Evolutionary conservation across 345 rosid species (phyloP).

Genomic region (Carallia pectinifolia): DNA sequence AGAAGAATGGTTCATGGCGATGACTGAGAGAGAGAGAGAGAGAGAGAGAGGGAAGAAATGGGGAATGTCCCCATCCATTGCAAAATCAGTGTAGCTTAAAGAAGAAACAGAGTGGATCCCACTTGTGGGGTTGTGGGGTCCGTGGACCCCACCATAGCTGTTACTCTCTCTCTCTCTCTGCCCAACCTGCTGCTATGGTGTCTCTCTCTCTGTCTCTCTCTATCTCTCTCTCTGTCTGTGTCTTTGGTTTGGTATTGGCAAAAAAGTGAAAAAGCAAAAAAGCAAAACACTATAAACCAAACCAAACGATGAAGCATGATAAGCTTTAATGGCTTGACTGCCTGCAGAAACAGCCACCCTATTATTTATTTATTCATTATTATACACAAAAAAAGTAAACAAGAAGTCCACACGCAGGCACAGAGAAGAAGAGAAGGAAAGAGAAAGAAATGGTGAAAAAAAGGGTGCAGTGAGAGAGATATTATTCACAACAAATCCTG

Average conservation of each 20-base stretch:
- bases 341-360: conserved; percentile 25
- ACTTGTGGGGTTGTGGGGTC: not conserved
- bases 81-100: conserved; percentile 53
- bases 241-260: too few relatives aligned
- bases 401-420: not conserved
- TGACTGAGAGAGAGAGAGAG: not conserved
- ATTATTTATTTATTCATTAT: too few relatives aligned
- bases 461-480: conserved; percentile 15
- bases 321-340: conserved; percentile 21
- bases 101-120: conserved; percentile 48
- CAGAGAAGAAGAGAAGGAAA: not conserved
- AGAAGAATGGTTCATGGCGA: not conserved
- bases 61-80: conserved; percentile 16
- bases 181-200: not conserved
- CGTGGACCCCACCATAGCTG: conserved; percentile 20
- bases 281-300: conserved; percentile 19
- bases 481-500: not conserved
- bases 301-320: too few relatives aligned
- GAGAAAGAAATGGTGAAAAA: not conserved
- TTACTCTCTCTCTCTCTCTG: not conserved
- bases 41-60: not conserved
- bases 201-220: too few relatives aligned
- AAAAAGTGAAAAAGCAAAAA: not conserved
- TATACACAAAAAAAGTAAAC: not conserved
- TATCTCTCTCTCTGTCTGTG: too few relatives aligned